Base-by-base conservation (phyloP, 2,329 filamentous ascomycete genomes). In the Akanthomyces dipterigenus region DNA sequence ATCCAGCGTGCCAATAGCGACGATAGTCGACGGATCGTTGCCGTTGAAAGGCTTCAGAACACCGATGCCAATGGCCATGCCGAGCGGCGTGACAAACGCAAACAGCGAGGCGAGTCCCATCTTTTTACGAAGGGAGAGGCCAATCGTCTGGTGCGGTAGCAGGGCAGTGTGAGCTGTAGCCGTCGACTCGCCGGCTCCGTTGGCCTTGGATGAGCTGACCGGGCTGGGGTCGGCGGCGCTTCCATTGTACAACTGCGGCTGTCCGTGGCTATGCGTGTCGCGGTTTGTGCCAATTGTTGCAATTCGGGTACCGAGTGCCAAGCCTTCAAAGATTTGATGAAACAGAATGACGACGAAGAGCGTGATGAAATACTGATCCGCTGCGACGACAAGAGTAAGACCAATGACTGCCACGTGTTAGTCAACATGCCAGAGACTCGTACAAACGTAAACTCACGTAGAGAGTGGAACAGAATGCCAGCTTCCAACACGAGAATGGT, bases 11-110 rank as follows among this genome's bases (percentile, higher is more conserved):
- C 88, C 89, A 40, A 92, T 84, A 2, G 88, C 86, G 48, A 92
- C 73, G 45, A 91, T 78, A 0, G 89, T 92, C 1, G 79, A 78
- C 3, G 79, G 81, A 66, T 90, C 82, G 67, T 89, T 91, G 4
- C 88, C 89, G 67, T 93, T 92, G 75, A 91, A 92, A 9, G 78
- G 71, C 42, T 86, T 75, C 31, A 92, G 73, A 3, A 89, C 88
- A 3, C 88, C 88, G 38, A 91, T 86, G 1, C 90, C 89, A 63
- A 93, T 91, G 0, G 86, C 88, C 89, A 93, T 93, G 12, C 89
- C 90, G 34, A 91, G 76, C 0, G 89, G 89, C 0, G 89, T 93
- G 60, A 90, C 85, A 28, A 91, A 75, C 0, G 88, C 82, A 67
- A 91, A 93, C 0, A 81, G 78, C 1, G 72, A 65, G 0, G 82